phyloP scores from a whole-genome alignment of 2,329 filamentous ascomycete species.

The Stemphylium vesicarium region DNA sequence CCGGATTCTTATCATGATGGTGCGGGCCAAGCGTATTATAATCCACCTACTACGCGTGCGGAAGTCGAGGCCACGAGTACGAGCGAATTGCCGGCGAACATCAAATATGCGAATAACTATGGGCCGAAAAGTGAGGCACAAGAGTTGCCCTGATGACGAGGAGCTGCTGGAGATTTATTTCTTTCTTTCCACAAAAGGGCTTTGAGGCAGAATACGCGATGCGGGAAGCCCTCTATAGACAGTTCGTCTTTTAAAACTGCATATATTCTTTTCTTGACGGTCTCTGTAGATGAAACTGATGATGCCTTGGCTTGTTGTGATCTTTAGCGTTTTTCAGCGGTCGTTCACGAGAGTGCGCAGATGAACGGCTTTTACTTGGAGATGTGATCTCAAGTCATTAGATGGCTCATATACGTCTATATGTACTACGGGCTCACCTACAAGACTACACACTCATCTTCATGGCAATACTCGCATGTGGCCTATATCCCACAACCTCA shows the following conservation, averaged over 20 bases:
- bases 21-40: slow-evolving; percentile 5
- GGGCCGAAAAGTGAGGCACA: slow-evolving; percentile 1
- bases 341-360: no score
- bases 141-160: slow-evolving; percentile 3
- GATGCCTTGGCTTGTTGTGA: neutral
- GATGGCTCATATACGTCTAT: neutral
- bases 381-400: neutral
- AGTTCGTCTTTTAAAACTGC: no score
- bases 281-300: neutral
- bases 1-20: neutral
- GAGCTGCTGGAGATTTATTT: neutral
- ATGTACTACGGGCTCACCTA: neutral
- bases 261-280: no score
- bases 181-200: neutral
- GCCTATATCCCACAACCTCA: slow-evolving; percentile 83
- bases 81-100: slow-evolving; percentile 22
- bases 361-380: no score
- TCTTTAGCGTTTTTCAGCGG: neutral
- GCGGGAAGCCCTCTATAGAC: no score
- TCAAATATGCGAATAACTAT: slow-evolving; percentile 27
- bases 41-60: neutral
- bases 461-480: slow-evolving; percentile 92
- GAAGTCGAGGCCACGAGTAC: slow-evolving; percentile 13
- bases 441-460: slow-evolving; percentile 85
- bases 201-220: no score